A percentile compares a stretch with the other conserved stretches of the same genome.
These are phyloP conservation scores for Cubamyces sp. DNA, from an alignment of 768 basidiomycete species.

Conservation along the genomic window DNA sequence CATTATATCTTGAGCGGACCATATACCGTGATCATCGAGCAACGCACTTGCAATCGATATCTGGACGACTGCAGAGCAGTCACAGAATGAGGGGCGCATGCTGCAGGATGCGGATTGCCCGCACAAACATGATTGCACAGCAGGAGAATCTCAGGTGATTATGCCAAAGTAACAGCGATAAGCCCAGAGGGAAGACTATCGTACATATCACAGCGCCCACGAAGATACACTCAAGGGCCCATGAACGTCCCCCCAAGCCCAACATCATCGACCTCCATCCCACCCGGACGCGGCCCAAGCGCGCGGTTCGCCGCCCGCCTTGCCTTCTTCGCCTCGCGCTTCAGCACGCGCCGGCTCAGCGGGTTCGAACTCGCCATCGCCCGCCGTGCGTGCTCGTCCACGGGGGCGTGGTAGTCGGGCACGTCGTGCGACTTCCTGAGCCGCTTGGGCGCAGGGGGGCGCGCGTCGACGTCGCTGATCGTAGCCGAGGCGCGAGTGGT, in stretches of 20 bases:
- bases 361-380: slow-evolving; percentile 62
- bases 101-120: too few relatives aligned
- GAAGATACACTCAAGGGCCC: neutral
- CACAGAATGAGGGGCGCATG: too few relatives aligned
- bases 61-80: too few relatives aligned
- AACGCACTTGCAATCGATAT: too few relatives aligned
- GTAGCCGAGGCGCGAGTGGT: slow-evolving; percentile 5
- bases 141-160: too few relatives aligned
- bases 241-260: slow-evolving; percentile 26
- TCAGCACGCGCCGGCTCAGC: slow-evolving; percentile 59
- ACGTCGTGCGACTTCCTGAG: slow-evolving; percentile 59
- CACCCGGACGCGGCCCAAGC: slow-evolving; percentile 8
- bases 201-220: too few relatives aligned
- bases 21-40: too few relatives aligned
- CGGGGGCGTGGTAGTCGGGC: slow-evolving; percentile 50
- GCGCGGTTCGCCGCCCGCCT: slow-evolving; percentile 52
- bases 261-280: slow-evolving; percentile 41
- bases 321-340: slow-evolving; percentile 66
- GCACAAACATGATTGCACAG: too few relatives aligned
- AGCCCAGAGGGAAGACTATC: too few relatives aligned
- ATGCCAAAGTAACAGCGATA: too few relatives aligned
- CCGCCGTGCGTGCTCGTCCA: slow-evolving; percentile 47
- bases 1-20: too few relatives aligned
- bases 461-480: slow-evolving; percentile 15
- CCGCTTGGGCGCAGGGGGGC: slow-evolving; percentile 52